Evolutionary conservation across 495 filamentous ascomycete species (phyloP), one percentile per base, ranked within the genome.

Genomic region (Cryomyces antarcticus): DNA sequence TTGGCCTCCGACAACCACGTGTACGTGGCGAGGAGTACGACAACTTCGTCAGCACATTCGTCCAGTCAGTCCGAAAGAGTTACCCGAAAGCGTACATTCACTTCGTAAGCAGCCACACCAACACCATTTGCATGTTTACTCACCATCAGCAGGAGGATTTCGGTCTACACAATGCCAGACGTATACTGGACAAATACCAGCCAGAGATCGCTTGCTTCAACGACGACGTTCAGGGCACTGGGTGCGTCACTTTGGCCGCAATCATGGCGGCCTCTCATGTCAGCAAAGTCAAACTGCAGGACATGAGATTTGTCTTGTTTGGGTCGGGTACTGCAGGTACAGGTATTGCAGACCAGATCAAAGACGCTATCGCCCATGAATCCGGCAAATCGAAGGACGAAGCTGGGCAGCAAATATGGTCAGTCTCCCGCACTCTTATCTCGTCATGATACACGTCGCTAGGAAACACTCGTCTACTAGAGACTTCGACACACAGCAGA

Each of bases 141-240:
- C 12, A 52, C 30, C 12, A 33, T 28, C 4, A 29, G 2, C 28
- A 45, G 46, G 71, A 77, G 55, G 72, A 77, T 48, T 76, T 77
- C 53, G 72, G 72, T 10, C 53, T 73, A 3, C 50, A 47, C 2
- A 77, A 77, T 50, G 72, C 72, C 0, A 57, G 77, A 30, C 67
- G 78, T 13, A 72, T 93, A 4, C 63, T 93, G 6, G 80, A 93
- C 44, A 74, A 70, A 31, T 92, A 83, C 49, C 65, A 73, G 5
- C 62, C 74, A 0, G 46, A 78, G 17, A 74, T 92, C 5, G 65
- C 86, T 0, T 93, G 84, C 56, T 89, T 93, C 66, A 93, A 93
- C 46, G 85, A 93, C 42, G 85, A 93, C 58, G 77, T 93, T 1
- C 86, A 93, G 55, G 85, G 85, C 3, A 93, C 86, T 1, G 85